Conservation (phyloP, 371 early-diverging fungal species). For the Agmasoma carcini region DNA sequence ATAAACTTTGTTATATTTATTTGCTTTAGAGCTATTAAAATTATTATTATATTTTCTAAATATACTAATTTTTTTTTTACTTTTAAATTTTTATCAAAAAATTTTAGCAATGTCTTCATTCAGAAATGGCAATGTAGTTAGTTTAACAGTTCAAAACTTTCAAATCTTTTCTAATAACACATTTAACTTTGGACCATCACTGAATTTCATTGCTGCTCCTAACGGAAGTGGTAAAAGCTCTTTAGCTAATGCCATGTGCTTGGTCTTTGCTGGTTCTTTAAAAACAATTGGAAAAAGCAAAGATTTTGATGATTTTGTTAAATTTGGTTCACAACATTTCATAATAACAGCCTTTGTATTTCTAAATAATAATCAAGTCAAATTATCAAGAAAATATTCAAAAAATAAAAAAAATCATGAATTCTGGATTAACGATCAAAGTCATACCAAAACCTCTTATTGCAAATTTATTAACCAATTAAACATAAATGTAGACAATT, state of each 20-base stretch:
- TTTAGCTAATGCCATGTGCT: conserved; percentile 81
- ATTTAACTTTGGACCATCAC: conserved; percentile 43
- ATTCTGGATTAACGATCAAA: conserved; percentile 5
- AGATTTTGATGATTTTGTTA: conserved; percentile 46
- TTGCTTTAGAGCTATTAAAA: too few relatives aligned
- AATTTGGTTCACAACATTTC: conserved; percentile 36
- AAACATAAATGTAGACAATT: conserved; percentile 45
- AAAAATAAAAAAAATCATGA: background rate
- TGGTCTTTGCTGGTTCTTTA: conserved; percentile 76
- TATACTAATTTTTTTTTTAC: too few relatives aligned
- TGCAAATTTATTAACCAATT: conserved; percentile 15
- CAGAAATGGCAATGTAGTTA: conserved; percentile 40
- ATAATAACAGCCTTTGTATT: conserved; percentile 29
- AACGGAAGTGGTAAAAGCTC: conserved; percentile 91
- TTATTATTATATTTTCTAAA: too few relatives aligned
- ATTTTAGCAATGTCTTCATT: conserved; percentile 3
- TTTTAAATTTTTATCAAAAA: too few relatives aligned
- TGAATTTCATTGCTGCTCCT: conserved; percentile 54
- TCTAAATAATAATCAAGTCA: background rate
- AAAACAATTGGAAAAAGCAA: conserved; percentile 56
- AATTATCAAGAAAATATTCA: background rate
- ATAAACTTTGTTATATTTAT: too few relatives aligned
- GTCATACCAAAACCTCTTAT: background rate
- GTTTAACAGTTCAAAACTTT: conserved; percentile 45
- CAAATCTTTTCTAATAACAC: conserved; percentile 46